Percentiles rank a stretch among this genome's conserved stretches.
Conservation (phyloP, 805 yeast genomes). For the Kodamaea sagamina region DNA sequence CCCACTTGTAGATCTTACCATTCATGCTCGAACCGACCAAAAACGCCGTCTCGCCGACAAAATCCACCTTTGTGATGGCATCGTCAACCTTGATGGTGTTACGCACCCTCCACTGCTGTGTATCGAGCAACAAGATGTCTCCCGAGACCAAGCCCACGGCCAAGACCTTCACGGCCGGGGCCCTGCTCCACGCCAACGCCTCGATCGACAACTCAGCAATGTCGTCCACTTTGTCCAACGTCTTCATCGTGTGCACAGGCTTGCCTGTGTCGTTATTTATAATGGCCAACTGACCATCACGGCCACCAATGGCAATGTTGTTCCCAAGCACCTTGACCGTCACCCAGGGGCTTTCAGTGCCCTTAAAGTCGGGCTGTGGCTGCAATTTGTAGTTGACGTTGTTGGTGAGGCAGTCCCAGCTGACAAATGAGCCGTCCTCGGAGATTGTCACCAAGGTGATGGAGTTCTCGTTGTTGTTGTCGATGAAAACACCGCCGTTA, state of each 20-base stretch:
- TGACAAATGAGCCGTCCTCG: slow-evolving; percentile 82
- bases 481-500: slow-evolving; percentile 75
- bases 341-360: slow-evolving; percentile 86
- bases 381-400: slow-evolving; percentile 67
- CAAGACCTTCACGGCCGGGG: slow-evolving; percentile 54
- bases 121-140: slow-evolving; percentile 76
- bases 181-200: slow-evolving; percentile 74
- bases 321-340: slow-evolving; percentile 56
- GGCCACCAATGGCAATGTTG: slow-evolving; percentile 76
- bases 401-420: slow-evolving; percentile 87
- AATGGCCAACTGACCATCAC: slow-evolving; percentile 85
- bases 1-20: slow-evolving; percentile 85
- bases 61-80: slow-evolving; percentile 78
- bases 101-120: slow-evolving; percentile 85
- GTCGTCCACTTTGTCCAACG: slow-evolving; percentile 55
- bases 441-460: slow-evolving; percentile 72
- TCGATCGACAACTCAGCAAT: slow-evolving; percentile 46
- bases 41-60: slow-evolving; percentile 57
- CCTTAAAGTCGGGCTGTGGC: slow-evolving; percentile 64
- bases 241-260: slow-evolving; percentile 63
- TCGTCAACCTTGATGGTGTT: slow-evolving; percentile 69
- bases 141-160: slow-evolving; percentile 93
- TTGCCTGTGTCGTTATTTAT: slow-evolving; percentile 75
- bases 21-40: slow-evolving; percentile 78
- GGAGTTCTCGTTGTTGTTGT: slow-evolving; percentile 51